Conservation (phyloP, 78 protist species). For the Guillardia theta region DNA sequence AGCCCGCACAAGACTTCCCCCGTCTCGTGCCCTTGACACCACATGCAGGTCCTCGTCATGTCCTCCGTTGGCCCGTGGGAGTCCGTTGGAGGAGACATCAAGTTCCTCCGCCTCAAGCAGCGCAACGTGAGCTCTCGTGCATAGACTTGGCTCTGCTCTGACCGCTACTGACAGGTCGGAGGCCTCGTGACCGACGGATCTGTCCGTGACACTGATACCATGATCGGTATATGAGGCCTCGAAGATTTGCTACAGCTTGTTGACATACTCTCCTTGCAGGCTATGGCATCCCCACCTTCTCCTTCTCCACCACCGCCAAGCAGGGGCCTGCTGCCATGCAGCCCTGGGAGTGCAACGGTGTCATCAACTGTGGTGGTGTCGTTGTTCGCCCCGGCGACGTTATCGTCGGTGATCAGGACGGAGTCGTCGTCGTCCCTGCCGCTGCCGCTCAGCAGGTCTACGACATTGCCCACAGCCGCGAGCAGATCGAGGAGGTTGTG, state of each 20-base stretch:
- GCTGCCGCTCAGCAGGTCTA: conserved; percentile 26
- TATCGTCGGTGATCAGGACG: conserved; percentile 51
- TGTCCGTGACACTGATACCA: conserved; percentile 45
- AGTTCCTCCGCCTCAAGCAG: conserved; percentile 53
- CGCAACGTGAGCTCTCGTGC: too few species aligned
- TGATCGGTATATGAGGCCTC: conserved; percentile 1
- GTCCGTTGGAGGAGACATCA: conserved; percentile 52
- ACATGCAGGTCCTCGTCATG: conserved; percentile 36
- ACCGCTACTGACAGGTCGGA: neutral
- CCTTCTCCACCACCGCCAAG: conserved; percentile 46
- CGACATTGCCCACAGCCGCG: conserved; percentile 42
- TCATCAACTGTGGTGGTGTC: conserved; percentile 19
- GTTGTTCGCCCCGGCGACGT: conserved; percentile 49
- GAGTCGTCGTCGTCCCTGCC: conserved; percentile 45
- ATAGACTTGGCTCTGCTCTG: too few species aligned
- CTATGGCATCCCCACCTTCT: conserved; percentile 25
- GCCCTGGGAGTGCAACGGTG: conserved; percentile 54
- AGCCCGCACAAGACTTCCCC: too few species aligned
- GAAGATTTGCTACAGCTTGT: too few species aligned
- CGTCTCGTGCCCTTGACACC: too few species aligned
- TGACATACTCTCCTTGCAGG: too few species aligned
- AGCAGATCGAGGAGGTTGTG: conserved; percentile 31
- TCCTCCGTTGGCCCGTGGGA: conserved; percentile 55
- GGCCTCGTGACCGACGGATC: conserved; percentile 55
- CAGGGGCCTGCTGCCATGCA: conserved; percentile 54